Base-by-base conservation (phyloP, 768 basidiomycete genomes). In the Sporobolomyces pararoseus region DNA sequence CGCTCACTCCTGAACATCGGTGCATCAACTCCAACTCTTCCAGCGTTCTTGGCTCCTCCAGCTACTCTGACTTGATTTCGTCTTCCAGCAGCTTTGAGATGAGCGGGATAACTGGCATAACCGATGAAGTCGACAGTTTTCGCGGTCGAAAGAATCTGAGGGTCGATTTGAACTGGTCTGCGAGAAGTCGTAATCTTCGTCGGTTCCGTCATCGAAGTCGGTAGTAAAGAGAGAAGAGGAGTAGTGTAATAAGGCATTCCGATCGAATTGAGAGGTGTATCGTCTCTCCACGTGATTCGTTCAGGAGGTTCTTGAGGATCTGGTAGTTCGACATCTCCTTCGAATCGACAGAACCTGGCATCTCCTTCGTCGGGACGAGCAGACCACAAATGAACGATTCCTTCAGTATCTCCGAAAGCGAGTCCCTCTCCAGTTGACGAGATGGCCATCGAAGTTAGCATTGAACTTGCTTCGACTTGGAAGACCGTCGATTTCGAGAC, bases 391-490 rank as follows among this genome's bases (percentile, higher is more conserved):
- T 95, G 91, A 4, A 97, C 84, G 7, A 83, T 81, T 23, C 94
- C 93, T 50, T 90, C 87, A 0, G 88, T 86, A 76, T 96, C 93
- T 1, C 92, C 94, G 74, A 94, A 92, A 1, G 91, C 93, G 77
- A 98, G 83, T 76, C 91, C 96, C n/a, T 89, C 86, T 42, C 89
- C 91, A 6, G 88, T 88, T 3, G 90, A 87, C 2, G 92, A 91
- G 34, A 96, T 81, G 2, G 93, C 87, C 66, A 87, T 83, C 37
- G 90, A 87, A 7, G 86, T 90, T 62, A 97, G 79, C 78, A 86
- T 92, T 0, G 90, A 87, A 0, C 86, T 76, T n/a, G 70, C 66
- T 23, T 77, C 76, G 52, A 80, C 68, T 83, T 93, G 91, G 77
- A 90, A 87, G 73, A 91, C 92, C 19, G 64, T 63, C 3, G 84